phyloP scores from a whole-genome alignment of 148 eudicot genomes.

The Persicaria maculosa region DNA sequence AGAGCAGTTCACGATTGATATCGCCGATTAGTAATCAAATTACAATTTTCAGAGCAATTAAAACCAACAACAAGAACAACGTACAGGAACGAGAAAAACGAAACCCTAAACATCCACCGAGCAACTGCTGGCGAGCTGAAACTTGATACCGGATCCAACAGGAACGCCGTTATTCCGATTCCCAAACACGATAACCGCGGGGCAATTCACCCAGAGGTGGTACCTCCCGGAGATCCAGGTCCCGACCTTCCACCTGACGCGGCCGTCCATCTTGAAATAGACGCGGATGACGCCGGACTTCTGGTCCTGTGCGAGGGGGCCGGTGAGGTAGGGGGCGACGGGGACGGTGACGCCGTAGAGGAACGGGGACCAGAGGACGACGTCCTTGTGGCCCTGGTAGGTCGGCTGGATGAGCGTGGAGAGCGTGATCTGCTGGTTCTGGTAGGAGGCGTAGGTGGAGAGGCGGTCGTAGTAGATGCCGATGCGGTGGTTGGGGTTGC shows the following conservation, averaged over 20 bases:
- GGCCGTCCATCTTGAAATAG: slow-evolving; percentile 37
- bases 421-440: slow-evolving; percentile 23
- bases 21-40: too few relatives aligned
- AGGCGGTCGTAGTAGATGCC: slow-evolving; percentile 44
- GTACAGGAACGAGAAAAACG: background rate
- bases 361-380: slow-evolving; percentile 45
- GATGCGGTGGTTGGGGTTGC: slow-evolving; percentile 36
- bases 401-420: slow-evolving; percentile 7
- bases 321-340: slow-evolving; percentile 32
- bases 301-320: slow-evolving; percentile 29
- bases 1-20: too few relatives aligned
- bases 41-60: background rate
- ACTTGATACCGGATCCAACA: slow-evolving; percentile 32
- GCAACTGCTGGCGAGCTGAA: slow-evolving; percentile 28
- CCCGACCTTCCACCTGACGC: slow-evolving; percentile 55
- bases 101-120: slow-evolving; percentile 29
- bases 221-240: slow-evolving; percentile 37
- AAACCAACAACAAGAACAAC: background rate
- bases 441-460: slow-evolving; percentile 35
- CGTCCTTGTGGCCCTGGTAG: slow-evolving; percentile 22
- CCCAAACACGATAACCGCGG: slow-evolving; percentile 37
- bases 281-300: slow-evolving; percentile 26
- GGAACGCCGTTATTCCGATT: slow-evolving; percentile 11
- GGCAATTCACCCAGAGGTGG: slow-evolving; percentile 37
- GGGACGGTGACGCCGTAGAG: slow-evolving; percentile 35